Conservation (phyloP, 495 filamentous ascomycete species). For the Daldinia grandis region DNA sequence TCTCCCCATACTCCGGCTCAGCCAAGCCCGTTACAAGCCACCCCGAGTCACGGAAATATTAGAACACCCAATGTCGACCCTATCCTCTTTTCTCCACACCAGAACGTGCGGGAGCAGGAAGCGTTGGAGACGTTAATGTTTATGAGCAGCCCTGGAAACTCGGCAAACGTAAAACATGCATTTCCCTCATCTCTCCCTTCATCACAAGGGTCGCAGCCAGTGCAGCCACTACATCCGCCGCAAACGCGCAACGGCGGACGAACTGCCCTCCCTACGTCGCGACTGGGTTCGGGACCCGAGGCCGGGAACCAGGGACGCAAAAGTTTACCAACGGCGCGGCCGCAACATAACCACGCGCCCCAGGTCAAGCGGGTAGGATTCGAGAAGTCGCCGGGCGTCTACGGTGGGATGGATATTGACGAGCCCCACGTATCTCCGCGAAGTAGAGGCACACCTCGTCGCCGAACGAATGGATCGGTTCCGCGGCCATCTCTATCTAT, state of each 20-base stretch:
- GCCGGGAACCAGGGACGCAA: constrained; percentile 48
- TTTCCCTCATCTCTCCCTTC: constrained; percentile 49
- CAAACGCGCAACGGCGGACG: constrained; percentile 38
- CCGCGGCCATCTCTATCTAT: constrained; percentile 49
- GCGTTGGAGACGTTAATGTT: constrained; percentile 87
- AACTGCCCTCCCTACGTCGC: constrained; percentile 53
- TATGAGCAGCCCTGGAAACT: constrained; percentile 86
- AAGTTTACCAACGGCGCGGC: constrained; percentile 55
- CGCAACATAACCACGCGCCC: constrained; percentile 45
- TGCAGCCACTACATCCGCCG: constrained; percentile 32
- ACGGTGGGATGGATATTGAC: constrained; percentile 54
- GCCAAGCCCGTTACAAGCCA: constrained; percentile 48
- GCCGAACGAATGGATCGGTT: constrained; percentile 48
- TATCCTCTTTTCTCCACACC: constrained; percentile 58
- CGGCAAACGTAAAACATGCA: constrained; percentile 63
- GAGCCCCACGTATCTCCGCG: constrained; percentile 50
- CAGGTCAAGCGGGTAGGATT: constrained; percentile 57
- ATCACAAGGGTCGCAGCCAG: constrained; percentile 43
- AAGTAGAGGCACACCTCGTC: constrained; percentile 51
- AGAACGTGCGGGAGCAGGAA: constrained; percentile 75
- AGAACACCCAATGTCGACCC: constrained; percentile 72
- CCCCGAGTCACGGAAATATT: constrained; percentile 38
- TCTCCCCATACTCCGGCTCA: constrained; percentile 52
- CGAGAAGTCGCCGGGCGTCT: constrained; percentile 51
- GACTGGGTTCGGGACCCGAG: constrained; percentile 34